phyloP scores from a whole-genome alignment of 306 rosid genomes.

The Cucurbita ficifolia region DNA sequence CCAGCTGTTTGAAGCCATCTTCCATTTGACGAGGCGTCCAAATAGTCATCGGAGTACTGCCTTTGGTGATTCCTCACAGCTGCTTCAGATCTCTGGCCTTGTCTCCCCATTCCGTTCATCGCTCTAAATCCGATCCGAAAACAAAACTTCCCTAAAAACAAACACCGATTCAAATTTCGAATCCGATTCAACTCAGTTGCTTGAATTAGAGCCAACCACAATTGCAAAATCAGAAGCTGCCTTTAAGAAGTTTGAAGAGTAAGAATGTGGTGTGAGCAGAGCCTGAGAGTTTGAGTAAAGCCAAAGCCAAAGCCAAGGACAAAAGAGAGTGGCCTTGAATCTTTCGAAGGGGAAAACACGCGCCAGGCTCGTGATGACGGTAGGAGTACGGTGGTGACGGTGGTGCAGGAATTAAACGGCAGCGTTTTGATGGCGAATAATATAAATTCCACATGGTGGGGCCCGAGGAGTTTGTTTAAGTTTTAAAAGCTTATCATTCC shows the following conservation, averaged over 20 bases:
- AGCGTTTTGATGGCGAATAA: slow-evolving; percentile 13
- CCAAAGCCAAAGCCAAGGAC: slow-evolving; percentile 28
- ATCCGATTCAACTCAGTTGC: neutral
- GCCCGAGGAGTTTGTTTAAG: slow-evolving; percentile 14
- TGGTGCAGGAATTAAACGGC: slow-evolving; percentile 18
- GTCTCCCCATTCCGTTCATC: slow-evolving; percentile 83
- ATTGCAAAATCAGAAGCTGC: slow-evolving; percentile 2
- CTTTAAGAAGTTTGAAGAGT: neutral
- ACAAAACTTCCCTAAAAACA: neutral
- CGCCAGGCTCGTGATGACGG: slow-evolving; percentile 4
- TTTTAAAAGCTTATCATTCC: slow-evolving; percentile 24
- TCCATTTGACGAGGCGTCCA: slow-evolving; percentile 39
- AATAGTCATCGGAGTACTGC: slow-evolving; percentile 72
- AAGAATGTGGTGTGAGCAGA: slow-evolving; percentile 10
- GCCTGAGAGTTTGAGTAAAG: slow-evolving; percentile 15
- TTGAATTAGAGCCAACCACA: slow-evolving; percentile 3
- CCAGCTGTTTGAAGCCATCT: slow-evolving; percentile 97
- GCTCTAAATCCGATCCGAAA: slow-evolving; percentile 5
- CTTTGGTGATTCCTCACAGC: slow-evolving; percentile 76
- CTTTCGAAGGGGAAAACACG: slow-evolving; percentile 9
- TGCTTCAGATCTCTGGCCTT: slow-evolving; percentile 82
- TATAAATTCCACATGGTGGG: slow-evolving; percentile 59
- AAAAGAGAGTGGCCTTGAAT: slow-evolving; percentile 24
- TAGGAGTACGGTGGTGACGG: slow-evolving; percentile 1
- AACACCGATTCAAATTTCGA: neutral